Evolutionary conservation across 768 basidiomycete genomes (phyloP).

Genomic region (Leccinum broughii): DNA sequence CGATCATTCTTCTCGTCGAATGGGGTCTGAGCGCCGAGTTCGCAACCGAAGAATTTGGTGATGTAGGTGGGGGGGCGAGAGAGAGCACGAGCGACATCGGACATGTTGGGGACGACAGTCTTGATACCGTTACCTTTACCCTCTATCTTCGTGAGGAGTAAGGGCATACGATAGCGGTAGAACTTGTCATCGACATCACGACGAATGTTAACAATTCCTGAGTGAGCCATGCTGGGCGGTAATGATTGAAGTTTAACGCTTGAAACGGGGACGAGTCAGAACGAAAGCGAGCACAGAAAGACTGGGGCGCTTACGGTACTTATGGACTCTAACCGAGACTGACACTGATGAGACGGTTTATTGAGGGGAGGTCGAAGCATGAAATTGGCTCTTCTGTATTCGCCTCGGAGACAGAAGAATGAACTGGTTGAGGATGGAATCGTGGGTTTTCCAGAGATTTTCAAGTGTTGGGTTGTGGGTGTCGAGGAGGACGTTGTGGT

Average conservation of each 20-base stretch:
- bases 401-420: slow-evolving; percentile 33
- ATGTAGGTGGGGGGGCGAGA: slow-evolving; percentile 94
- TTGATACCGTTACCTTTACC: slow-evolving; percentile 99
- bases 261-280: slow-evolving; percentile 1
- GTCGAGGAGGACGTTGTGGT: background rate
- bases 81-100: slow-evolving; percentile 93
- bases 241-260: slow-evolving; percentile 54
- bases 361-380: slow-evolving; percentile 89
- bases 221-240: slow-evolving; percentile 76
- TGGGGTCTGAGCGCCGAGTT: slow-evolving; percentile 96
- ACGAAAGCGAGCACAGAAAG: background rate
- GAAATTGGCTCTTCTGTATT: slow-evolving; percentile 50
- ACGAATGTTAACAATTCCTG: slow-evolving; percentile 87
- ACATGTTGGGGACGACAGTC: slow-evolving; percentile 98
- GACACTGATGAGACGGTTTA: slow-evolving; percentile 66
- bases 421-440: slow-evolving; percentile 29
- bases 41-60: slow-evolving; percentile 99
- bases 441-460: slow-evolving; percentile 19
- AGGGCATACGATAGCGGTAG: slow-evolving; percentile 97
- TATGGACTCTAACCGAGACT: slow-evolving; percentile 50
- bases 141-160: slow-evolving; percentile 94
- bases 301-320: slow-evolving; percentile 46
- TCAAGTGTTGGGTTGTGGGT: slow-evolving; percentile 9
- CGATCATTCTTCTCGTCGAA: slow-evolving; percentile 96
- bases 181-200: slow-evolving; percentile 97